Percentiles rank a stretch among this genome's conserved stretches.
Conservation (phyloP, 129 eudicot species). For the sunflower (Helianthus annuus) region HanXRQr2.0-SUNRISE NC_035444.2:146395477-146395976, state of each 20-base stretch:
- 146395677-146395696: neutral
- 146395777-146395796: too few species aligned
- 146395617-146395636: neutral
- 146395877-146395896: too few species aligned
- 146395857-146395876: too few species aligned
- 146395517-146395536: neutral
- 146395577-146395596: neutral
- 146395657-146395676: conserved; percentile 7
- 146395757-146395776: neutral
- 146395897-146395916: too few species aligned
- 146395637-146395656: conserved; percentile 19
- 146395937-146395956: neutral
- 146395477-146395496: conserved; percentile 9
- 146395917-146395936: neutral
- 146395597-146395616: neutral
- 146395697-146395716: conserved; percentile 8
- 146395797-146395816: too few species aligned
- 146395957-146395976: neutral
- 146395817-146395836: too few species aligned
- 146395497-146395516: conserved; percentile 11
- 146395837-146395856: too few species aligned
- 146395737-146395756: neutral
- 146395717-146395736: conserved; percentile 15
- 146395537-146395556: neutral
- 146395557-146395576: conserved; percentile 3